Base-by-base conservation (phyloP, 2,329 filamentous ascomycete genomes). In the Epicoccum sorghinum region DNA sequence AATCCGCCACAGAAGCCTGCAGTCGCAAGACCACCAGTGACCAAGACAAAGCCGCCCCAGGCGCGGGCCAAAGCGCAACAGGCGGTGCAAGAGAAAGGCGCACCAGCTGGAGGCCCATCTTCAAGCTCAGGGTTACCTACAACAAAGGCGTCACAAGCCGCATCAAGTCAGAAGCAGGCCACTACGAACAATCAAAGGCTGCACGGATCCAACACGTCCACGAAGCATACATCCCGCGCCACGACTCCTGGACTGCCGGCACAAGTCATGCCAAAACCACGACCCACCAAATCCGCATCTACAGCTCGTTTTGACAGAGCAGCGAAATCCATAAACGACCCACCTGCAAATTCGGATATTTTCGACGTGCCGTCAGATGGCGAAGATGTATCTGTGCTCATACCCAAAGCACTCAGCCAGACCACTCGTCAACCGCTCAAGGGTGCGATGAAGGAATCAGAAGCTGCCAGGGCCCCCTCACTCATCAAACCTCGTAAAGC, bases 301-400 rank as follows among this genome's bases (percentile, higher is more conserved):
- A 33, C 42, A 35, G 37, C 29, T 14, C 29, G 52, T 9, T 40
- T 45, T 23, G 46, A 45, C 7, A 67, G 58, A 18, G 47, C 50
- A 10, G n/a, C 48, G n/a, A 33, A 58, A 41, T 27, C 37, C 38
- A 12, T 49, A 32, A 12, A 33, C n/a, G 56, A 61, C 23, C 40
- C 45, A 8, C 25, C 46, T 8, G 42, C 48, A 4, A 49, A 54
- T 23, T 13, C 59, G 12, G 65, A 63, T 24, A 49, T 68, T 3
- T 70, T 70, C 35, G 67, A 71, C 22, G 45, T 70, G 6, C 68
- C 67, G 7, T 59, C 63, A 18, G 66, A 65, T 9, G 66, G 69
- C 14, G 69, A 72, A 7, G 64, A 70, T 18, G 48, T 52, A 7
- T 52, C 60, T 6, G 9, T 59, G 13, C 62, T 55, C 4, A 59